Evolutionary conservation across 345 rosid species (phyloP).

Genomic region (Mangifera indica): DNA sequence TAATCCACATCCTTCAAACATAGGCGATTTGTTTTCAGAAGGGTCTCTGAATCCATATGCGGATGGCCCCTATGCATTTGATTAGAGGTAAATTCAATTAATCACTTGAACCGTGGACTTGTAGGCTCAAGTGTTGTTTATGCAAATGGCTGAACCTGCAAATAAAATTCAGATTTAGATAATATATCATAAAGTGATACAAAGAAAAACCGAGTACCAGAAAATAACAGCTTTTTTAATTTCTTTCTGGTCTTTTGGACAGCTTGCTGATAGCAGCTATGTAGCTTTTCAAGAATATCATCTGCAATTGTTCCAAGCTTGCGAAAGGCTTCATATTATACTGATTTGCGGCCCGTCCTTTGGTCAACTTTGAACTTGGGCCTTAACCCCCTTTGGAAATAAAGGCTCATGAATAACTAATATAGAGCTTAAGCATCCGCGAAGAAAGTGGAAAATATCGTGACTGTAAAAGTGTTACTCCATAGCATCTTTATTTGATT

Average conservation of each 20-base stretch:
- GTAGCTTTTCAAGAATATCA: not conserved
- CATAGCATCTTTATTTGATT: not conserved
- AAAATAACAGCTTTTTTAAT: not conserved
- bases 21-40: slow-evolving; percentile 87
- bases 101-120: not conserved
- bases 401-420: not conserved
- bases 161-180: not conserved
- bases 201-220: too few relatives aligned
- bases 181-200: not conserved
- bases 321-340: not conserved
- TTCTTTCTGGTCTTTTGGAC: slow-evolving; percentile 10
- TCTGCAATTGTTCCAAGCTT: not conserved
- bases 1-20: slow-evolving; percentile 55
- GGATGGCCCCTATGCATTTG: slow-evolving; percentile 95
- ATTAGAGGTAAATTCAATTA: slow-evolving; percentile 36
- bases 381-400: slow-evolving; percentile 7
- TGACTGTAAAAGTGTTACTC: slow-evolving; percentile 8
- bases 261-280: not conserved
- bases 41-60: slow-evolving; percentile 90
- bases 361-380: slow-evolving; percentile 1
- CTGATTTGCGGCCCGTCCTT: not conserved
- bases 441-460: not conserved
- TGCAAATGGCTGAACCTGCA: not conserved
- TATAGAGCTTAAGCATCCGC: not conserved
- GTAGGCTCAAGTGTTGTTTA: not conserved